phyloP scores from a whole-genome alignment of 2,329 filamentous ascomycete species.

The Fusarium napiforme region DNA sequence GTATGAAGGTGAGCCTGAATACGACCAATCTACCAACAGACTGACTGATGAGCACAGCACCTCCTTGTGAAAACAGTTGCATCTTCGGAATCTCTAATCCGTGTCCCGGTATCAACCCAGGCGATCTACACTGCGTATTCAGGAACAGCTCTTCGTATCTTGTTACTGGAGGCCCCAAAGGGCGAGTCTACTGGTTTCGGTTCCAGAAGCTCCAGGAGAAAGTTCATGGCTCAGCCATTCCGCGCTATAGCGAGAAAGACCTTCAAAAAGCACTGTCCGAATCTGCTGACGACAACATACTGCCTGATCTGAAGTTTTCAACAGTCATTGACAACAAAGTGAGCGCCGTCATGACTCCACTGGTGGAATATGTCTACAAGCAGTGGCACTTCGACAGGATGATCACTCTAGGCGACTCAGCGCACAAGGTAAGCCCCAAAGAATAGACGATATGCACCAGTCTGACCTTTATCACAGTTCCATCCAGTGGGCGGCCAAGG shows the following conservation, averaged over 20 bases:
- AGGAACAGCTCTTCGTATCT: background rate
- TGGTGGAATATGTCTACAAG: slow-evolving; percentile 2
- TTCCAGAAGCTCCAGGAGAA: background rate
- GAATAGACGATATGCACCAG: fast-evolving
- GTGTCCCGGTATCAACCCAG: background rate
- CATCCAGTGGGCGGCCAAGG: slow-evolving; percentile 1
- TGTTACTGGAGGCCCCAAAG: background rate
- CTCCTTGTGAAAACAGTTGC: background rate
- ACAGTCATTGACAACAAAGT: background rate
- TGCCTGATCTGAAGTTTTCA: background rate
- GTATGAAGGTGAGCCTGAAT: background rate
- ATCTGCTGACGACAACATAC: background rate
- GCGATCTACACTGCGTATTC: background rate
- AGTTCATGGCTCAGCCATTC: background rate
- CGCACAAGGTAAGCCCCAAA: background rate
- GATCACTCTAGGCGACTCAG: background rate
- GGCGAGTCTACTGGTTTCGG: slow-evolving; percentile 3
- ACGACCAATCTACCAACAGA: background rate
- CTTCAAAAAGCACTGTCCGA: background rate
- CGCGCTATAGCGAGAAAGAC: background rate
- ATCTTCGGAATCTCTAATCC: background rate
- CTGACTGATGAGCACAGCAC: background rate
- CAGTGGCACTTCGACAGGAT: background rate
- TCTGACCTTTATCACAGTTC: background rate
- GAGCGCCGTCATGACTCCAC: background rate